Evolutionary conservation across 352 stramenopile species (phyloP), one percentile per base, ranked within the genome.

Genomic region (Phytophthora pluvialis): DNA sequence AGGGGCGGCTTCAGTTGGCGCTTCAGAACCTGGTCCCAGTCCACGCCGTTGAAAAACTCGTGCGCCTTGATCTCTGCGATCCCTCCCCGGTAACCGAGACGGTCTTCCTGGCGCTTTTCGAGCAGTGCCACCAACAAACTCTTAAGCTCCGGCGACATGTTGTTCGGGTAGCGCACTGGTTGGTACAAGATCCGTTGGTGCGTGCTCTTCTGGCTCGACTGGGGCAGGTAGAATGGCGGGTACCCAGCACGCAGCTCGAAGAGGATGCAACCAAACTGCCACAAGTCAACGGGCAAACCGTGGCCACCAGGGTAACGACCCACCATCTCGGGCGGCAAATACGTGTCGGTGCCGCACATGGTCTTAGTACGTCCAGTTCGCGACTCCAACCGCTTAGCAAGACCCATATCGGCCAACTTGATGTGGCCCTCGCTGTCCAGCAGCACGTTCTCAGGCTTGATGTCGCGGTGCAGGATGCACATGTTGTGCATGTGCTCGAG

Each of bases 381-480:
- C 3, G 83, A 83, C 8, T 94, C 87, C 36, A 97, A 72, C 0
- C 89, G 82, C 73, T 97, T 98, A 0, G 88, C 88, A 18, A 98
- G 82, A 0, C 94, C 94, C 87, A 97, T 96, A 46, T 97, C 93
- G 1, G 90, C 94, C 21, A 97, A 67, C 63, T 95, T 96, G 51
- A 97, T 91, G 70, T 97, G 89, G 0, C 90, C 91, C 36, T 98
- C 92, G 3, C 75, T 72, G 47, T 94, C 86, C 26, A 97, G 67
- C 39, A 97, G 65, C 16, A 98, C 86, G 51, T 98, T 98, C 67
- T 98, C 93, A 12, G 93, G 93, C 64, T 98, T 98, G 53, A 98
- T 95, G 66, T 98, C 93, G 31, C 93, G 86, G 67, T 98, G 95
- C 66, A 98, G 51, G 46, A 98, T 98, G 72, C 84, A 92, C 82